phyloP scores from a whole-genome alignment of 108 stramenopile genomes.

The Craspedostauros australis region DNA sequence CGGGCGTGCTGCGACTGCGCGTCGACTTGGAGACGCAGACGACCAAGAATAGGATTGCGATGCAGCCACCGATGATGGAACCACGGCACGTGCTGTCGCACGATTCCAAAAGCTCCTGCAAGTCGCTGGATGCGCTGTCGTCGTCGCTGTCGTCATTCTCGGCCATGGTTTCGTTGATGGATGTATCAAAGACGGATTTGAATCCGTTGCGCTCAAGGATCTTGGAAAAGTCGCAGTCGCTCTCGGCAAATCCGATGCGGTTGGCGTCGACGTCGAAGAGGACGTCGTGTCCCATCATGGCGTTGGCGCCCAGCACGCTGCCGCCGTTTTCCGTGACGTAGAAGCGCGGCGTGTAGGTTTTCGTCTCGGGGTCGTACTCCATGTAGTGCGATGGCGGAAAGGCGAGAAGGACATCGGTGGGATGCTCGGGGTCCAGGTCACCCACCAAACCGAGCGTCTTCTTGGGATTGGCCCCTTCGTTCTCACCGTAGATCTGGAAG shows the following conservation, averaged over 20 bases:
- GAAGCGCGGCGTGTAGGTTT: constrained; percentile 49
- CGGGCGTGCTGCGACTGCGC: no score
- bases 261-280: constrained; percentile 75
- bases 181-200: no score
- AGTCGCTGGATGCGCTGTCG: no score
- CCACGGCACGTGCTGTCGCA: no score
- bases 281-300: constrained; percentile 87
- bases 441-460: constrained; percentile 57
- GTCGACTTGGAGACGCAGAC: no score
- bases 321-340: constrained; percentile 45
- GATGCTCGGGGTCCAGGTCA: constrained; percentile 49
- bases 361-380: constrained; percentile 51
- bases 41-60: no score
- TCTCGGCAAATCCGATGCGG: constrained; percentile 87
- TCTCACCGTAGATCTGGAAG: constrained; percentile 46
- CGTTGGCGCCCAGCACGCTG: constrained; percentile 75
- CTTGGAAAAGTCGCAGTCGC: constrained; percentile 67
- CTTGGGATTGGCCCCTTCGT: constrained; percentile 20
- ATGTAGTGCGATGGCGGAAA: constrained; percentile 76
- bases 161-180: no score
- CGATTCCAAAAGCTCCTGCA: no score
- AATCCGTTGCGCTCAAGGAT: constrained; percentile 5
- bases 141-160: no score
- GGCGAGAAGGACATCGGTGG: constrained; percentile 65
- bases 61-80: no score